phyloP scores from a whole-genome alignment of 2,329 filamentous ascomycete species.

The Monascus ruber region DNA sequence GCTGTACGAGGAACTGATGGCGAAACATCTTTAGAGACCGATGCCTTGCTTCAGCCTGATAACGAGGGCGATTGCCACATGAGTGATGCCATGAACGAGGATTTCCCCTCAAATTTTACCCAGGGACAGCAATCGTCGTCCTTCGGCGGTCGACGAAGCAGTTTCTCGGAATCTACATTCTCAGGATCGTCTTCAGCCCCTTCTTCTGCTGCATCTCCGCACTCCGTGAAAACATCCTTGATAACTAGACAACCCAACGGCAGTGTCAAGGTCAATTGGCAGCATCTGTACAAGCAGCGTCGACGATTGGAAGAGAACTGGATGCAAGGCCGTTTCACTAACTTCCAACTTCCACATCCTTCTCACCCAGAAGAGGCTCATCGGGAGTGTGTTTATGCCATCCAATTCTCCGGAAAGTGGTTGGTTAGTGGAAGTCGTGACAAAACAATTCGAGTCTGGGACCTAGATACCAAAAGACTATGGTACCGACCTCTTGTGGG shows the following conservation, averaged over 20 bases:
- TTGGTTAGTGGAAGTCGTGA: slow-evolving; percentile 92
- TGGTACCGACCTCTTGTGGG: slow-evolving; percentile 60
- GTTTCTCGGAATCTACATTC: slow-evolving; percentile 2
- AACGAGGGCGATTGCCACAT: slow-evolving; percentile 33
- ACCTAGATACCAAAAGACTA: slow-evolving; percentile 70
- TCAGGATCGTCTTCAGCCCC: slow-evolving; percentile 5
- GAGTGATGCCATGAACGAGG: slow-evolving; percentile 26
- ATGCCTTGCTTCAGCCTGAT: slow-evolving; percentile 11
- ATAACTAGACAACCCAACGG: slow-evolving; percentile 22
- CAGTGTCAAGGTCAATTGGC: slow-evolving; percentile 65
- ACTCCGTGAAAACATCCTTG: slow-evolving; percentile 19
- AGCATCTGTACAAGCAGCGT: slow-evolving; percentile 82
- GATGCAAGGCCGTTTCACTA: slow-evolving; percentile 68
- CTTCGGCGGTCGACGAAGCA: slow-evolving; percentile 6
- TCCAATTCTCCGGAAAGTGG: slow-evolving; percentile 77
- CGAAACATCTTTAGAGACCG: not conserved
- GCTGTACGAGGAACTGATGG: not conserved
- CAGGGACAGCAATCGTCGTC: slow-evolving; percentile 8
- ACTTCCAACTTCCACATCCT: slow-evolving; percentile 85
- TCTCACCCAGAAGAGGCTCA: slow-evolving; percentile 71
- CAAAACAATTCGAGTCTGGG: slow-evolving; percentile 78
- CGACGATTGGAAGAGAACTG: slow-evolving; percentile 80
- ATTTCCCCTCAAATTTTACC: slow-evolving; percentile 4
- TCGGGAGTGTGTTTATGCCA: slow-evolving; percentile 83
- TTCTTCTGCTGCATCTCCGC: slow-evolving; percentile 7